Evolutionary conservation across 768 basidiomycete species (phyloP), one percentile per base, ranked within the genome.

Genomic region (Arthromyces matolae): DNA sequence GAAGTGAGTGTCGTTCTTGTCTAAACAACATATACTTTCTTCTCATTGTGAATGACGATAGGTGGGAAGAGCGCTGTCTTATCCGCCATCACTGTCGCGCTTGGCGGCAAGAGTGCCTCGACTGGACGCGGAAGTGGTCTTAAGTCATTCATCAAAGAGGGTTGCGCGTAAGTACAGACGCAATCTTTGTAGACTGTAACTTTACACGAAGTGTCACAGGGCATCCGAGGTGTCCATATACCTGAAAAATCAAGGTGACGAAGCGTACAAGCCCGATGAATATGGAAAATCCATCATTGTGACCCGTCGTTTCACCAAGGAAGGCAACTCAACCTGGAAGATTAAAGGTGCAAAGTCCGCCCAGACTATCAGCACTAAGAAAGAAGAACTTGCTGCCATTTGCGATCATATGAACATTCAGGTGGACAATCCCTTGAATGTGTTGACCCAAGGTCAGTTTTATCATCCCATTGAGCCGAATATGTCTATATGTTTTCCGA

Each of bases 381-480:
- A 83, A 55, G 84, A 91, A 8, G 93, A 97, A 60, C 66, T 99
- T 9, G 77, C 87, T 14, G 80, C 84, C 2, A 97, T 99, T 41
- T 87, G 87, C 58, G 91, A 95, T 61, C 87, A 93, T 54, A 95
- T 96, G 86, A 93, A 93, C 58, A 90, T 99, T 46, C 93, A 95
- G 62, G 90, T 96, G 50, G 93, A 96, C 62, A 94, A 94, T 60
- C 95, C 94, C 1, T 83, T 97, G 82, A 97, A 91, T 52, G 86
- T 99, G 20, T 75, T 95, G 35, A 93, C 90, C 1, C 91, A 93
- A 75, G 89, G 86, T 77, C 76, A 89, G 86, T 35, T 16, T 13
- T 10, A 0, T 20, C 16, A 14, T 22, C 4, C 16, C 16, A 6
- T 36, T n/a, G 12, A 41, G 14, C 8, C n/a, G n/a, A n/a, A n/a